A percentile compares a stretch with the other conserved stretches of the same genome.
phyloP scores from a whole-genome alignment of 768 basidiomycete genomes.

The Tricholoma matsutake region DNA sequence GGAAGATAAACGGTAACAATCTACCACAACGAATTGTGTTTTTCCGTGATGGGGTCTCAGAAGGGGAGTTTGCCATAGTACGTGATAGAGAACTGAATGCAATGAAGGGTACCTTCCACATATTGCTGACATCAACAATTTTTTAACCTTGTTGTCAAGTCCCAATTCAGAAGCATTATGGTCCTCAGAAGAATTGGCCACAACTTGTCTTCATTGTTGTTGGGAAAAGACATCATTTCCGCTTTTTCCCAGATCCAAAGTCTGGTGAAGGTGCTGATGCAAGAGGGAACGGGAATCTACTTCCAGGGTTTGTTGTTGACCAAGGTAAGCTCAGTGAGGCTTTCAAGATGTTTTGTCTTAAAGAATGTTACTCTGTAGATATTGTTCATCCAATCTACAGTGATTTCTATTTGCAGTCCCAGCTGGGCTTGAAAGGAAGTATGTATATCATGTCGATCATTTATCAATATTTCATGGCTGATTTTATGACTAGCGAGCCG shows the following conservation, averaged over 20 bases:
- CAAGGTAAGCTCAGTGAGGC: conserved; percentile 15
- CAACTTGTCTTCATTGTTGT: conserved; percentile 58
- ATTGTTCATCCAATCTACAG: conserved; percentile 54
- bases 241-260: conserved; percentile 49
- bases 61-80: conserved; percentile 29
- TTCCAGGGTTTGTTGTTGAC: conserved; percentile 60
- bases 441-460: conserved; percentile 13
- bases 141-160: conserved; percentile 1
- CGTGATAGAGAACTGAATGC: conserved; percentile 15
- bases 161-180: conserved; percentile 32
- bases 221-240: conserved; percentile 49
- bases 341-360: not conserved
- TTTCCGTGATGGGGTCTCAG: conserved; percentile 32
- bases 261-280: conserved; percentile 35
- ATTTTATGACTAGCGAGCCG: conserved; percentile 41
- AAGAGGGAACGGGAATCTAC: conserved; percentile 53
- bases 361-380: conserved; percentile 32
- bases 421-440: conserved; percentile 52
- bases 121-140: not conserved
- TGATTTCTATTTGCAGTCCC: conserved; percentile 63
- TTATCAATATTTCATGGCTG: not conserved
- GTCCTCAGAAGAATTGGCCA: conserved; percentile 37
- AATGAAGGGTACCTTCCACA: conserved; percentile 11
- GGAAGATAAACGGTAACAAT: conserved; percentile 1
- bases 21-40: conserved; percentile 20